phyloP scores from a whole-genome alignment of 345 rosid genomes.

The Cardamine resedifolia region DNA sequence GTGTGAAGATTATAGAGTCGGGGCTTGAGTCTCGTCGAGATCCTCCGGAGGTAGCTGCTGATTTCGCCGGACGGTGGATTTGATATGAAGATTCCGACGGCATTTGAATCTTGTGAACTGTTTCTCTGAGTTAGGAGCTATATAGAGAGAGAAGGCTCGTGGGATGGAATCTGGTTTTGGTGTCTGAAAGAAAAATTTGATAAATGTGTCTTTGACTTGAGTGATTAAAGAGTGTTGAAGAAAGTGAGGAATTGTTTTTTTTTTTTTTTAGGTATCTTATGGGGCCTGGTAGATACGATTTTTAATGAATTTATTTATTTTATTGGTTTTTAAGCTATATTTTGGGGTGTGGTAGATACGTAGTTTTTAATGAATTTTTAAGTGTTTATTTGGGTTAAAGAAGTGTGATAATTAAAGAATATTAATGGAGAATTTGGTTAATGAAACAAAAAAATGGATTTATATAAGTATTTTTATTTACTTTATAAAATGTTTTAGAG shows the following conservation, averaged over 20 bases:
- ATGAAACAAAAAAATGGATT: too few relatives aligned
- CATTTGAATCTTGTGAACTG: slow-evolving; percentile 27
- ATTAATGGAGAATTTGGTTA: too few relatives aligned
- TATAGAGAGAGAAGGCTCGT: background rate
- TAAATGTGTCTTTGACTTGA: background rate
- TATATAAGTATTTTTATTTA: too few relatives aligned
- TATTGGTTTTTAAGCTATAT: background rate
- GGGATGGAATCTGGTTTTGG: background rate
- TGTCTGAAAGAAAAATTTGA: background rate
- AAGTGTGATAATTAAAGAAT: too few relatives aligned
- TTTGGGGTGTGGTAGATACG: slow-evolving; percentile 9
- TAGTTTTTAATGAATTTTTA: background rate
- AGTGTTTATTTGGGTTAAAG: background rate
- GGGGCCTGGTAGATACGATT: background rate
- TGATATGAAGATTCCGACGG: slow-evolving; percentile 49
- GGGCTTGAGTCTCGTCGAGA: slow-evolving; percentile 74
- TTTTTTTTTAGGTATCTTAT: background rate
- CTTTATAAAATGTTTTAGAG: too few relatives aligned
- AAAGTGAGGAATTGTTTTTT: background rate
- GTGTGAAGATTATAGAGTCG: slow-evolving; percentile 78
- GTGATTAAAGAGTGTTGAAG: background rate
- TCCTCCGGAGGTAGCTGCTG: slow-evolving; percentile 38
- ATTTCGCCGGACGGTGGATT: slow-evolving; percentile 38
- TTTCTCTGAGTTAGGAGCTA: background rate
- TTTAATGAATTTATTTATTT: background rate